Evolutionary conservation across 441 rosid genomes (phyloP).

Genomic region (Melastoma candidum): DNA sequence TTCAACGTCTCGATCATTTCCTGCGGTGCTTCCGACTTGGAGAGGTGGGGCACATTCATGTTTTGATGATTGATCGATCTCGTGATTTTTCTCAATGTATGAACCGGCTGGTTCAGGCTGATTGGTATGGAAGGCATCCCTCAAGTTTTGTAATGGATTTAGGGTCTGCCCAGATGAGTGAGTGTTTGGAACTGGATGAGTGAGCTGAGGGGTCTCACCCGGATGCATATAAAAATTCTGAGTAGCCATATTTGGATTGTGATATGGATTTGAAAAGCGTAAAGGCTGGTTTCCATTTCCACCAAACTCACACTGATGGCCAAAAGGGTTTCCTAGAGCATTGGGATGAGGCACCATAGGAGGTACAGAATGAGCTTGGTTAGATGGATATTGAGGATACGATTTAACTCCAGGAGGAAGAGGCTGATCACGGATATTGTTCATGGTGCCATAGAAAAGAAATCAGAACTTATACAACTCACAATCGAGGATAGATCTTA

Average conservation of each 20-base stretch:
- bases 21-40: not conserved
- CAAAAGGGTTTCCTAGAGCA: not conserved
- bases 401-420: constrained; percentile 23
- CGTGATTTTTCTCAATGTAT: too few species aligned
- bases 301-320: constrained; percentile 2
- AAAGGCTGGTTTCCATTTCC: constrained; percentile 6
- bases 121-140: too few species aligned
- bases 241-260: constrained; percentile 1
- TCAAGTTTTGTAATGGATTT: too few species aligned
- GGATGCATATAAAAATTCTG: constrained; percentile 9
- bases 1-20: constrained; percentile 35
- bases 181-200: too few species aligned
- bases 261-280: constrained; percentile 2
- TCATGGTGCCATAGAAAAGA: constrained; percentile 2
- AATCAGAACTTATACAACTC: too few species aligned
- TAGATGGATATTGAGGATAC: constrained; percentile 6
- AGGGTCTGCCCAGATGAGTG: too few species aligned
- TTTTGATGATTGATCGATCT: too few species aligned
- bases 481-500: too few species aligned
- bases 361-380: constrained; percentile 5
- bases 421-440: constrained; percentile 10
- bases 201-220: too few species aligned
- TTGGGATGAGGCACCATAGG: not conserved
- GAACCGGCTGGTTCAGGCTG: too few species aligned
- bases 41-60: too few species aligned